phyloP scores from a whole-genome alignment of 306 rosid species.

The Fagus crenata region DNA sequence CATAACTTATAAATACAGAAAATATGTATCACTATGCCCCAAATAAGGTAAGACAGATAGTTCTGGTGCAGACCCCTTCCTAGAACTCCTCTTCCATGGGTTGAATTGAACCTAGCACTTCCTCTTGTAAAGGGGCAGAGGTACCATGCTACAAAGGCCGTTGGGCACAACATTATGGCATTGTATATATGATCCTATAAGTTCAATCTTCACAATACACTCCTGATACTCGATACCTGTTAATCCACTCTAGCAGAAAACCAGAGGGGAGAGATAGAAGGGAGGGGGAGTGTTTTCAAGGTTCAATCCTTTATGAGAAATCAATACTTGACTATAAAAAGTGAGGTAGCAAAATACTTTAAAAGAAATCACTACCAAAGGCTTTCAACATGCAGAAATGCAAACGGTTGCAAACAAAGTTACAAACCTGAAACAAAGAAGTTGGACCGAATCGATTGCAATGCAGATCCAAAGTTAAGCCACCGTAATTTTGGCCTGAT shows the following conservation, averaged over 20 bases:
- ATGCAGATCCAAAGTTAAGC: constrained; percentile 81
- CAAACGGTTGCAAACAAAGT: constrained; percentile 24
- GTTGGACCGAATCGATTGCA: constrained; percentile 85
- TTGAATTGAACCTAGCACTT: not conserved
- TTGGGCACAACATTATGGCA: not conserved
- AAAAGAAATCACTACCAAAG: constrained; percentile 18
- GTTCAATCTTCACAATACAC: not conserved
- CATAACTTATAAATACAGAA: not conserved
- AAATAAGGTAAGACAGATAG: not conserved
- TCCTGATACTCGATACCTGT: not conserved
- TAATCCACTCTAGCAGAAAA: not conserved
- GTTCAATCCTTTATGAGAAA: not conserved
- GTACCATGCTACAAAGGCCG: not conserved
- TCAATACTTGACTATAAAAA: not conserved
- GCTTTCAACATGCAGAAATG: constrained; percentile 20
- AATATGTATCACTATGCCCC: not conserved
- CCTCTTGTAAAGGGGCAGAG: not conserved
- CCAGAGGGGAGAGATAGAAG: not conserved
- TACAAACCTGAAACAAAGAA: constrained; percentile 70
- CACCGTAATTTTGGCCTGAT: constrained; percentile 70
- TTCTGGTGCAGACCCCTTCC: no score
- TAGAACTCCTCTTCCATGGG: not conserved
- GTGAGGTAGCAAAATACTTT: not conserved
- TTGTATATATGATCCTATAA: not conserved
- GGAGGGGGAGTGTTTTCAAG: not conserved